Percentiles rank a stretch among this genome's conserved stretches.
phyloP scores from a whole-genome alignment of 768 basidiomycete species.

The Rubroboletus satanas region DNA sequence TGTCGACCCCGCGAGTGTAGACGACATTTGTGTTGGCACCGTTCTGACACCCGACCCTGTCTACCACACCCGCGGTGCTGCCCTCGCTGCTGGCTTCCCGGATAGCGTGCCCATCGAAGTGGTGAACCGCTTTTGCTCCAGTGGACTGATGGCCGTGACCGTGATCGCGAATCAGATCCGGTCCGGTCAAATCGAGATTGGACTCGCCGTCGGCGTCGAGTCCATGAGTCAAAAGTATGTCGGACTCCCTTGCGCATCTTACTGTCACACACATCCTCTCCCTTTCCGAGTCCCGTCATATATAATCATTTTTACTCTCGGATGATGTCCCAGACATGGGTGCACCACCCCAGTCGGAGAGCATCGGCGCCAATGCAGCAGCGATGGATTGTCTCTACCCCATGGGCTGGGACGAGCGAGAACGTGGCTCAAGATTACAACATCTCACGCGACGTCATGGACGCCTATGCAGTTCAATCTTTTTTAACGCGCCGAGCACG shows the following conservation, averaged over 20 bases:
- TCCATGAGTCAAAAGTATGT: conserved; percentile 77
- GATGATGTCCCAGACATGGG: conserved; percentile 57
- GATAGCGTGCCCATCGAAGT: conserved; percentile 68
- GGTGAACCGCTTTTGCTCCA: conserved; percentile 80
- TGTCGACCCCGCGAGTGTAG: conserved; percentile 62
- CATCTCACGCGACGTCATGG: conserved; percentile 72
- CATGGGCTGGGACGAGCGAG: conserved; percentile 90
- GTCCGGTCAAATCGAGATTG: conserved; percentile 75
- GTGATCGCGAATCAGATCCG: conserved; percentile 73
- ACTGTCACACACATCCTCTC: neutral
- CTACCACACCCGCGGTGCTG: conserved; percentile 70
- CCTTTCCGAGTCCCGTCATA: neutral
- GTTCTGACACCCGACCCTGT: conserved; percentile 61
- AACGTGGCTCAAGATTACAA: conserved; percentile 76
- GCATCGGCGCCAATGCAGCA: conserved; percentile 50
- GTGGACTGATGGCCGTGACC: conserved; percentile 79
- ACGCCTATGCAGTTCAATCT: conserved; percentile 67
- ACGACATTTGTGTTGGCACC: conserved; percentile 79
- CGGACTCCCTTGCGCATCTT: neutral
- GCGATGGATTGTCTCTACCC: conserved; percentile 62
- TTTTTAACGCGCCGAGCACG: conserved; percentile 76
- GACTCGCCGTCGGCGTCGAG: conserved; percentile 80
- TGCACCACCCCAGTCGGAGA: conserved; percentile 56
- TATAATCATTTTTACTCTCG: neutral
- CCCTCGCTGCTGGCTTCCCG: conserved; percentile 78